These are phyloP conservation scores for Neostapfia colusana DNA, from an alignment of 176 grass and related monocot species.

Conservation along the genomic window DNA sequence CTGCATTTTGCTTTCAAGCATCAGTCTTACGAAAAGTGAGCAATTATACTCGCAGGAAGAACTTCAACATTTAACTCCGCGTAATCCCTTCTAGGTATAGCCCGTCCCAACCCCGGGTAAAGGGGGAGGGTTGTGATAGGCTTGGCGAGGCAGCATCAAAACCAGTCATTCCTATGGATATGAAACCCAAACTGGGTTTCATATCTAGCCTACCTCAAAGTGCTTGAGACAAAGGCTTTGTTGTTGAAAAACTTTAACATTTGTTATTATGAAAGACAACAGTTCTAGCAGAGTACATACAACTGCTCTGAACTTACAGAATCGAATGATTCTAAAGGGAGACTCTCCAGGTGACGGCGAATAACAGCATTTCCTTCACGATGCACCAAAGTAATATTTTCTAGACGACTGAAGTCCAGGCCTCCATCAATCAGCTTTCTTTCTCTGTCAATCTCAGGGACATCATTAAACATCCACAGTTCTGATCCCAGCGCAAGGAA, in stretches of 20 bases:
- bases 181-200: no score
- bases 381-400: conserved; percentile 63
- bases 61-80: background rate
- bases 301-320: conserved; percentile 49
- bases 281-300: background rate
- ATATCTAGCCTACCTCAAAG: no score
- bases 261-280: background rate
- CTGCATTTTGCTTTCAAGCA: conserved; percentile 35
- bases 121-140: no score
- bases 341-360: conserved; percentile 62
- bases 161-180: no score
- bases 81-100: no score
- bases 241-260: background rate
- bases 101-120: no score
- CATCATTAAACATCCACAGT: conserved; percentile 78
- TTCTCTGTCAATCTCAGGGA: conserved; percentile 65
- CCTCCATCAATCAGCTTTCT: conserved; percentile 59
- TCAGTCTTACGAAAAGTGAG: conserved; percentile 16
- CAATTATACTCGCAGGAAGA: conserved; percentile 1
- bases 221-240: no score
- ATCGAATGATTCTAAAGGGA: conserved; percentile 71
- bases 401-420: conserved; percentile 65
- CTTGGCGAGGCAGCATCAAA: no score
- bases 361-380: conserved; percentile 75
- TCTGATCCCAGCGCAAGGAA: conserved; percentile 66